phyloP scores from a whole-genome alignment of 768 basidiomycete genomes.

The Termitomyces sp. region DNA sequence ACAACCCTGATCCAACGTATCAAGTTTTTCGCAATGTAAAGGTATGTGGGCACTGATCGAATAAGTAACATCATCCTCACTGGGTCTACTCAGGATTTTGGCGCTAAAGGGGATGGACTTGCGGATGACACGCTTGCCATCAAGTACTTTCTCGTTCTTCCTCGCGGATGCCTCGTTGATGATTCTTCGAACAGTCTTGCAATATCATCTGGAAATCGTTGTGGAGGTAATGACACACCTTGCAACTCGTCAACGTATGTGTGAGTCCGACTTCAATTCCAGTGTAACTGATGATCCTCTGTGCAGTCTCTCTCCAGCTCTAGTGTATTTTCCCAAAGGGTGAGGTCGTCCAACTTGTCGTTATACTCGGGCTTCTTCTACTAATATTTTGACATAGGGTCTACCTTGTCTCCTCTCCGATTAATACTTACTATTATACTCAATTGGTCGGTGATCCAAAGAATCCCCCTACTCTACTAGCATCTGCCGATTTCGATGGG shows the following conservation, averaged over 20 bases:
- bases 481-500: conserved; percentile 58
- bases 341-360: conserved; percentile 23
- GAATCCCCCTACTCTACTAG: conserved; percentile 63
- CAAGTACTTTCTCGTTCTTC: conserved; percentile 41
- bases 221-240: conserved; percentile 43
- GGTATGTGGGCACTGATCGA: conserved; percentile 25
- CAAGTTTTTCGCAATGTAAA: conserved; percentile 81
- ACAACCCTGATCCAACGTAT: conserved; percentile 59
- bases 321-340: conserved; percentile 78
- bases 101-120: conserved; percentile 54
- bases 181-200: conserved; percentile 49
- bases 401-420: conserved; percentile 65
- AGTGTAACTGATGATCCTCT: neutral
- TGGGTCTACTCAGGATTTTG: conserved; percentile 31
- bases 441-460: conserved; percentile 75
- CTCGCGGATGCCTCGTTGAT: neutral
- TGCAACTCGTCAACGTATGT: conserved; percentile 61
- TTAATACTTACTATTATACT: conserved; percentile 74
- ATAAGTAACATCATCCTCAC: neutral
- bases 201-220: conserved; percentile 61
- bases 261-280: conserved; percentile 14
- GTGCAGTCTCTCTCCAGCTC: conserved; percentile 60
- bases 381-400: conserved; percentile 36
- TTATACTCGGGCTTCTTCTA: neutral
- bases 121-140: conserved; percentile 79